Evolutionary conservation across 2,329 filamentous ascomycete genomes (phyloP), one percentile per base, ranked within the genome.

Genomic region (Coniochaeta sp.): DNA sequence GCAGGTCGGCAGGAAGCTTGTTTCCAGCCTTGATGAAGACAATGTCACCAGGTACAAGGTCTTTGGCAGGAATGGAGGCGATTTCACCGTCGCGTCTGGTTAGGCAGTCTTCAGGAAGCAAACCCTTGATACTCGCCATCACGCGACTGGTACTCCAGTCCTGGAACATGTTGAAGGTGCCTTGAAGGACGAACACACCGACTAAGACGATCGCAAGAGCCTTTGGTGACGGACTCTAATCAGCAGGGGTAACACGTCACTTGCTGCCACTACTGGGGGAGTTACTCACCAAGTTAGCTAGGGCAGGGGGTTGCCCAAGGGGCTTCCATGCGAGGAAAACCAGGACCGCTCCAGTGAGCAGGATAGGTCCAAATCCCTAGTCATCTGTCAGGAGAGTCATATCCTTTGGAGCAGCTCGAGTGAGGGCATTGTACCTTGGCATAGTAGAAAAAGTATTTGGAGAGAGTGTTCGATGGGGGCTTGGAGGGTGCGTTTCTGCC

Each of bases 261-360:
- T 22, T 44, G 10, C 19, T 4, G 6, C 10, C 17, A 44, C 3
- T 44, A 3, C 17, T 44, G 40, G 40, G 40, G 40, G 17, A 19
- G 5, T 19, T 5, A 10, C 10, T 44, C 19, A 44, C 40, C 64
- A 85, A 65, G 68, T 93, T 93, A 7, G 89, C 88, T 16, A 81
- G 66, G 0, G 86, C 81, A 2, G 89, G 89, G 3, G 89, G 89
- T 10, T 89, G 69, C 4, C 89, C 89, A 0, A 93, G 81, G 0
- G 89, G 90, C 63, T 84, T 87, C 89, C 89, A 93, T 2, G 89
- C 85, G 61, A 93, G 75, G 67, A 92, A 91, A 57, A 93, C 89
- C 2, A 93, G 79, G 38, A 92, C 81, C 22, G 82, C 79, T 19
- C 88, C 89, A 2, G 86, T 68, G 7, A 92, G 79, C 3, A 93